These are phyloP conservation scores for Bruguiera hainesii DNA, from an alignment of 441 rosid genomes.

Conservation along the genomic window DNA sequence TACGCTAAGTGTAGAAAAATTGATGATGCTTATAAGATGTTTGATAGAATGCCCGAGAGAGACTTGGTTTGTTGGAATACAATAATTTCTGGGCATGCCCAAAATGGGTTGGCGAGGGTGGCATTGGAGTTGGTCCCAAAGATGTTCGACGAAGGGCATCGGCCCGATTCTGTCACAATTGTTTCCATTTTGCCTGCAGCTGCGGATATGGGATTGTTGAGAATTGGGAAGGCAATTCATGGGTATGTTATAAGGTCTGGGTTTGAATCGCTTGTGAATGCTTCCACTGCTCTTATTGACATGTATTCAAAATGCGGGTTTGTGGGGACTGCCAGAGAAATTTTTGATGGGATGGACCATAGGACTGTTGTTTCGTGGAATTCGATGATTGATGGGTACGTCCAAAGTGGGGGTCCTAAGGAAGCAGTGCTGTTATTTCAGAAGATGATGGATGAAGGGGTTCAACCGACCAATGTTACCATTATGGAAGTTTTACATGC, in stretches of 20 bases:
- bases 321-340: conserved; percentile 46
- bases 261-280: conserved; percentile 53
- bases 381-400: conserved; percentile 75
- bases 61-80: conserved; percentile 90
- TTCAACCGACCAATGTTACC: conserved; percentile 78
- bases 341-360: conserved; percentile 48
- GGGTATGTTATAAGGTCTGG: conserved; percentile 64
- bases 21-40: conserved; percentile 62
- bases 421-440: conserved; percentile 50
- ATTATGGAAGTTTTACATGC: conserved; percentile 77
- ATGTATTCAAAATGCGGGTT: conserved; percentile 72
- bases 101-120: conserved; percentile 58
- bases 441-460: conserved; percentile 68
- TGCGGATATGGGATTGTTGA: conserved; percentile 50
- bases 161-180: conserved; percentile 65
- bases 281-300: conserved; percentile 69
- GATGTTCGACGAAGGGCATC: conserved; percentile 59
- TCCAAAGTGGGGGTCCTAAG: conserved; percentile 52
- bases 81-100: conserved; percentile 73
- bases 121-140: conserved; percentile 54
- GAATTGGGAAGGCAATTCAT: conserved; percentile 69
- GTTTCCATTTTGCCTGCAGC: conserved; percentile 81
- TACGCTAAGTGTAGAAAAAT: conserved; percentile 57
- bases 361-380: conserved; percentile 84
- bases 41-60: conserved; percentile 77